Base-by-base conservation (phyloP, 2,329 filamentous ascomycete genomes). In the Neospermospora avenae region DNA sequence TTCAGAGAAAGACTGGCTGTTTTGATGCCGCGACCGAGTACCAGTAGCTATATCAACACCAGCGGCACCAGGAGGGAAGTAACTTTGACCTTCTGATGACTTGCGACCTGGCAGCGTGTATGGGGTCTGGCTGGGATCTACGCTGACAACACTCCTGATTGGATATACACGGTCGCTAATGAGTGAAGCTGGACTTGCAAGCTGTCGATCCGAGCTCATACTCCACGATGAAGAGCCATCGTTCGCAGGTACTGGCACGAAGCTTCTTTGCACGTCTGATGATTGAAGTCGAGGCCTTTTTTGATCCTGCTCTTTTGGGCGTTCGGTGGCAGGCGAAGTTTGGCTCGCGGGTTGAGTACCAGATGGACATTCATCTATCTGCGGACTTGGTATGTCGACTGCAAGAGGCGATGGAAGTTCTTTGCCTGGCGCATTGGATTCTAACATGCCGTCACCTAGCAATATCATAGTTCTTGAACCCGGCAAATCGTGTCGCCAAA, bases 121-220 rank as follows among this genome's bases (percentile, higher is more conserved):
- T 52, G 69, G 65, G 13, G 68, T 70, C 34, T 69, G 66, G 2
- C 67, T 53, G 45, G 65, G 46, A 58, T 68, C 68, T 31, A 70
- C 68, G 48, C 67, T 67, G 25, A 70, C 65, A 25, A 69, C 68
- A 57, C 68, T 71, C 31, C 67, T 59, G 22, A 71, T 70, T 8
- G 69, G 69, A 48, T 68, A 71, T 1, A 71, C 67, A 14, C 69
- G 63, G 55, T 70, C 69, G 28, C 28, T 10, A 18, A 37, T 58
- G 4, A 18, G 16, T 18, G 59, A 42, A n/a, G 52, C 55, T 31
- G 64, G 64, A 34, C 62, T 69, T 16, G 58, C 63, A 46, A 65
- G 48, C 42, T 65, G 63, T 16, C 64, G 57, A 25, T 62, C 67
- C 14, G 62, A 65, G 45, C 56, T 62, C 0, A 60, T 46, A 57